Evolutionary conservation across 2,329 filamentous ascomycete species (phyloP).

Genomic region (Teratosphaeria zuluensis): DNA sequence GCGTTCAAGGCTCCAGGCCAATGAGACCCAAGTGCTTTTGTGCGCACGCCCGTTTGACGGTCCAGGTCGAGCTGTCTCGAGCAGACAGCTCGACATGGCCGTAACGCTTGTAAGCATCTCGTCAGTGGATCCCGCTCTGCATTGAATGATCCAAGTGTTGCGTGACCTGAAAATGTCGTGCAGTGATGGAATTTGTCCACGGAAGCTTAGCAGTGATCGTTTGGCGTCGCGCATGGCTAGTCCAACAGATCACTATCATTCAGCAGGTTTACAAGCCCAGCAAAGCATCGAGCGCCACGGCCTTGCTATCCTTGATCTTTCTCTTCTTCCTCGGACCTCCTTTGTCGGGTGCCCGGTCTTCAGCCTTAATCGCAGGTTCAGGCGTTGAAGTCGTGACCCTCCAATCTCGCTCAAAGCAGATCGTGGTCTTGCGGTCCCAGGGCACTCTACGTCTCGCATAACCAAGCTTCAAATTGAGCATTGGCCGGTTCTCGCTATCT

Average conservation of each 20-base stretch:
- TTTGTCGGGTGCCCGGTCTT: not conserved
- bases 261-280: constrained; percentile 2
- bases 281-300: constrained; percentile 4
- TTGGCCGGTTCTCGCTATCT: not conserved
- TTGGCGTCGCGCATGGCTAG: not conserved
- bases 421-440: not conserved
- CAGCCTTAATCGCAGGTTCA: not conserved
- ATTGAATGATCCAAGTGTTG: too few relatives aligned
- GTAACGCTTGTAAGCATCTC: too few relatives aligned
- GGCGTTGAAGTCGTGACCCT: not conserved
- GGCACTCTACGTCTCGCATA: not conserved
- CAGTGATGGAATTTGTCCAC: not conserved
- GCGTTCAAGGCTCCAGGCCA: too few relatives aligned
- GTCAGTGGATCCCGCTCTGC: too few relatives aligned
- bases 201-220: not conserved
- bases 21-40: too few relatives aligned
- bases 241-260: not conserved
- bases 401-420: constrained; percentile 3
- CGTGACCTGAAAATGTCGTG: too few relatives aligned
- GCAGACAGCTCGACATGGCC: too few relatives aligned
- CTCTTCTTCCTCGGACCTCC: constrained; percentile 5
- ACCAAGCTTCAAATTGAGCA: not conserved
- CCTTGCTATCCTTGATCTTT: constrained; percentile 5
- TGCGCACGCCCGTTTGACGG: too few relatives aligned
- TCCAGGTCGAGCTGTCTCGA: too few relatives aligned